phyloP scores from a whole-genome alignment of 208 protist species.

The Trypanosoma conorhini region DNA sequence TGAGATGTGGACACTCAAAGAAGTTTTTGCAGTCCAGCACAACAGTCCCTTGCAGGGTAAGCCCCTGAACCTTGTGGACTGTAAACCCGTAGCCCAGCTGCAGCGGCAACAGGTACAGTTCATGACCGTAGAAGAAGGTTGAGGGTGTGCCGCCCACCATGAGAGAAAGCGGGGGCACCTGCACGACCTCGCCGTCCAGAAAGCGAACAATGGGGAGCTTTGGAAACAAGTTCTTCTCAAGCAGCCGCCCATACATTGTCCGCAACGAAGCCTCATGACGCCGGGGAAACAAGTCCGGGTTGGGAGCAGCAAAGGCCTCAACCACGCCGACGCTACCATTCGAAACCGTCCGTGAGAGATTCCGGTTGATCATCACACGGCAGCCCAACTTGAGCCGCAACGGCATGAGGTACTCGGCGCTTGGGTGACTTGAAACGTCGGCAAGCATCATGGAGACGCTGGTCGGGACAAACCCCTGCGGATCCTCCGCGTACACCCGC shows the following conservation, averaged over 20 bases:
- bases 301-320: conserved; percentile 76
- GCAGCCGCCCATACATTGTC: conserved; percentile 29
- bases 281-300: conserved; percentile 67
- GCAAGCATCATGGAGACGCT: conserved; percentile 70
- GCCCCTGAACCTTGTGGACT: conserved; percentile 92
- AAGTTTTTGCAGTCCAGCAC: conserved; percentile 87
- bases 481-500: conserved; percentile 50
- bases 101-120: conserved; percentile 74
- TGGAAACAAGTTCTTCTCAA: conserved; percentile 42
- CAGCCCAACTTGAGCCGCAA: conserved; percentile 85
- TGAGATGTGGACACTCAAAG: conserved; percentile 88
- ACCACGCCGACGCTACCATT: conserved; percentile 90
- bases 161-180: conserved; percentile 69
- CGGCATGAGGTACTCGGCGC: conserved; percentile 54
- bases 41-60: conserved; percentile 82
- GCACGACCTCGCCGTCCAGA: conserved; percentile 70
- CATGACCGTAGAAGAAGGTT: conserved; percentile 86
- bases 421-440: conserved; percentile 49
- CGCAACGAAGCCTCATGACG: conserved; percentile 26
- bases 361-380: conserved; percentile 90
- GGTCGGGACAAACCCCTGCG: conserved; percentile 49
- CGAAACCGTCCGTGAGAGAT: conserved; percentile 83
- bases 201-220: conserved; percentile 83
- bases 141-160: conserved; percentile 64
- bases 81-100: conserved; percentile 92